A percentile compares a stretch with the other conserved stretches of the same genome.
These are phyloP conservation scores for Tuber indicum DNA, from an alignment of 495 filamentous ascomycete species.

Conservation along the genomic window DNA sequence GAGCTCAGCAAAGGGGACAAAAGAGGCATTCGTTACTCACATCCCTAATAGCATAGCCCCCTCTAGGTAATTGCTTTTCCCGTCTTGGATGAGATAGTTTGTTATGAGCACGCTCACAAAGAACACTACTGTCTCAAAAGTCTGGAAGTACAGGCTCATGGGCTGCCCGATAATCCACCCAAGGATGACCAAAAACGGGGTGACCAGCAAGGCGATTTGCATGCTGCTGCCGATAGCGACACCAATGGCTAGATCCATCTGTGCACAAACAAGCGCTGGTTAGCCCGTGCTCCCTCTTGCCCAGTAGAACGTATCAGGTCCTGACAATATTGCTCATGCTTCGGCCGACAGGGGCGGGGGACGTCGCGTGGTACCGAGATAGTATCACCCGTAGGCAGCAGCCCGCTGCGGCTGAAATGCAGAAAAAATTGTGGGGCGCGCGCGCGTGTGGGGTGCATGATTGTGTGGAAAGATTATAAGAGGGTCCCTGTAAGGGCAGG, in stretches of 20 bases:
- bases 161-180: slow-evolving; percentile 79
- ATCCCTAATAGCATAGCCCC: slow-evolving; percentile 78
- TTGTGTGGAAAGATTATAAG: neutral
- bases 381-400: slow-evolving; percentile 11
- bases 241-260: slow-evolving; percentile 91
- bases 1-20: slow-evolving; percentile 5
- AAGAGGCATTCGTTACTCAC: slow-evolving; percentile 47
- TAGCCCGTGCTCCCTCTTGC: neutral
- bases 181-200: slow-evolving; percentile 80
- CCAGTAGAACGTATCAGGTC: neutral
- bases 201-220: slow-evolving; percentile 91
- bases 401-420: slow-evolving; percentile 17
- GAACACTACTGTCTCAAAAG: slow-evolving; percentile 90
- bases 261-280: neutral
- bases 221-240: slow-evolving; percentile 90
- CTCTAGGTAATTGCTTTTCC: slow-evolving; percentile 92
- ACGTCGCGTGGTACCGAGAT: slow-evolving; percentile 8
- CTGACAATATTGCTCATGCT: neutral
- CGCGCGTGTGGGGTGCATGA: neutral
- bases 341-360: neutral
- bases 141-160: slow-evolving; percentile 90
- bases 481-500: neutral
- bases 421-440: neutral
- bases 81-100: slow-evolving; percentile 87
- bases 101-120: slow-evolving; percentile 84